A percentile compares a stretch with the other conserved stretches of the same genome.
phyloP scores from a whole-genome alignment of 2,329 filamentous ascomycete species.

The Ceratocystis alfenasii region DNA sequence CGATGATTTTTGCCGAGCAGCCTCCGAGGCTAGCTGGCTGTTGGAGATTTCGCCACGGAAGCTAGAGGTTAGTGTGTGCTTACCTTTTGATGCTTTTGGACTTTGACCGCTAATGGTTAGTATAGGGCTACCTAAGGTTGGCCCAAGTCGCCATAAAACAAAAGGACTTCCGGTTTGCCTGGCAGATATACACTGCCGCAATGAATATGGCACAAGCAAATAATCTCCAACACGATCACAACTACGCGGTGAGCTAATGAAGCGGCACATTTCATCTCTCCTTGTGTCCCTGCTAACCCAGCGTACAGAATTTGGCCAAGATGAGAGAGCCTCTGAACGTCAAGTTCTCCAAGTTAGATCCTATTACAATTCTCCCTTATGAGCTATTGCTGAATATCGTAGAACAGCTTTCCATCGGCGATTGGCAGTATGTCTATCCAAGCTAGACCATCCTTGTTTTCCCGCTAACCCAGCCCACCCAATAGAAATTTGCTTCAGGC shows the following conservation, averaged over 20 bases:
- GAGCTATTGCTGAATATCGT: constrained; percentile 20
- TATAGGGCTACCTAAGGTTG: constrained; percentile 34
- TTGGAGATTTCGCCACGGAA: constrained; percentile 33
- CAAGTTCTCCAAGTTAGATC: constrained; percentile 14
- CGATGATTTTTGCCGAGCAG: constrained; percentile 31
- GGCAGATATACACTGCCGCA: constrained; percentile 33
- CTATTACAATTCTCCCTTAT: constrained; percentile 13
- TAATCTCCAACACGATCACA: constrained; percentile 22
- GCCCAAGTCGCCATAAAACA: constrained; percentile 33
- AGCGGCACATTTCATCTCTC: neutral
- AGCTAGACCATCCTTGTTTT: neutral
- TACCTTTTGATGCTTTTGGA: neutral
- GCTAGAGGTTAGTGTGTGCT: constrained; percentile 29
- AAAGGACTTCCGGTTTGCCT: constrained; percentile 32
- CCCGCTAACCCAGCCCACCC: neutral
- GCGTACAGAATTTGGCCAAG: constrained; percentile 20
- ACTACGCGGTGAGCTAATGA: neutral
- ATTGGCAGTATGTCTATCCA: constrained; percentile 12
- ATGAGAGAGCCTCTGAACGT: constrained; percentile 13
- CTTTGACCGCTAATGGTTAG: neutral
- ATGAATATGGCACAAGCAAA: constrained; percentile 29
- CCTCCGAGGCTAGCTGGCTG: constrained; percentile 34
- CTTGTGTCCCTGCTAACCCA: neutral
- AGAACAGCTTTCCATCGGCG: constrained; percentile 2
- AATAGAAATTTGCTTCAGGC: neutral